Evolutionary conservation across 345 rosid genomes (phyloP).

Genomic region (Physaria fendleri): DNA sequence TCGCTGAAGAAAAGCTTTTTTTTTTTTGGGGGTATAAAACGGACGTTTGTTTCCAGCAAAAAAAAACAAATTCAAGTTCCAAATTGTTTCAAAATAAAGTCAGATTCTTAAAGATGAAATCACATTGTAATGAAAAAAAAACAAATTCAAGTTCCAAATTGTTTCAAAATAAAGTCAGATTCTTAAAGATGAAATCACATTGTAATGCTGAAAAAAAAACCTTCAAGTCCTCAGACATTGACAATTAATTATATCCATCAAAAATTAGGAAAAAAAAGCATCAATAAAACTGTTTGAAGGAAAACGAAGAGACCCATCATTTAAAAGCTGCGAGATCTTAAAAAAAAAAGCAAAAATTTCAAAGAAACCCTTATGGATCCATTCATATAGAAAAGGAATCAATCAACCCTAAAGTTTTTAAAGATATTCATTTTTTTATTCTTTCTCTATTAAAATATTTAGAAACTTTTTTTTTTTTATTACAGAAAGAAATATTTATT

Average conservation of each 20-base stretch:
- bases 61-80: conserved; percentile 1
- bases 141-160: conserved; percentile 7
- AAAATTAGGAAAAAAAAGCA: neutral
- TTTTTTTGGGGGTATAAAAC: no score
- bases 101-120: conserved; percentile 6
- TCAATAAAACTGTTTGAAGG: no score
- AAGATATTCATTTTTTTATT: conserved; percentile 6
- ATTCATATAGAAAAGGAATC: neutral
- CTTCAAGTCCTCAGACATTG: neutral
- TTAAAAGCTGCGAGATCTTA: neutral
- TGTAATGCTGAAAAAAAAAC: conserved; percentile 11
- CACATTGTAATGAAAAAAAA: no score
- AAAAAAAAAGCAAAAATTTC: no score
- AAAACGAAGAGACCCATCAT: conserved; percentile 15
- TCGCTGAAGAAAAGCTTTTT: no score
- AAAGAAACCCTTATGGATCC: neutral
- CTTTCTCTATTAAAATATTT: neutral
- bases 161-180: conserved; percentile 10
- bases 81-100: conserved; percentile 7
- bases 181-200: neutral
- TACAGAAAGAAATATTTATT: neutral
- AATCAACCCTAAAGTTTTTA: conserved; percentile 7
- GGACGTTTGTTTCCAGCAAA: no score
- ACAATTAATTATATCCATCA: neutral
- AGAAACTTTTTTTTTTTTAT: neutral